Conservation (phyloP, 2,329 filamentous ascomycete species). For the Arthrobotrys entomopaga region DNA sequence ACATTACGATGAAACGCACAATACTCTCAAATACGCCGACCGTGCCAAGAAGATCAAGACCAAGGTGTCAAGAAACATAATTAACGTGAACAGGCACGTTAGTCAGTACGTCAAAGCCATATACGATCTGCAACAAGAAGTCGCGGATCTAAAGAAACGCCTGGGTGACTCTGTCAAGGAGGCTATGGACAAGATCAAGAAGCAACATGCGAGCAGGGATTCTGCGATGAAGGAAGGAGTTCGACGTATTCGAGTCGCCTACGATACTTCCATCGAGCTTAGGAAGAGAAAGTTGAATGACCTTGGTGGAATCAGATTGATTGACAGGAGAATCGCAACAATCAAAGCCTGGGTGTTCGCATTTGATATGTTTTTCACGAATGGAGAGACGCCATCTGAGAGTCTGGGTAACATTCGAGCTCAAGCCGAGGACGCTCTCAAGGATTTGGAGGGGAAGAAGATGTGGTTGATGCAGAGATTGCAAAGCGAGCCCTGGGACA, state of each 20-base stretch:
- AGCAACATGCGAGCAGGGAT: conserved; percentile 87
- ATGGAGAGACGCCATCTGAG: conserved; percentile 71
- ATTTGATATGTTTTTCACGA: conserved; percentile 80
- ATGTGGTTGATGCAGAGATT: conserved; percentile 90
- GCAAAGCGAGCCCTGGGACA: conserved; percentile 84
- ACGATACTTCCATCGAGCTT: conserved; percentile 80
- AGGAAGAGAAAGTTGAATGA: conserved; percentile 79
- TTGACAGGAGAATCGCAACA: conserved; percentile 84
- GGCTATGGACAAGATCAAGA: conserved; percentile 88
- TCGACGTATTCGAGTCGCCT: conserved; percentile 80
- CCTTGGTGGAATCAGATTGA: conserved; percentile 82
- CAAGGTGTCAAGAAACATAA: conserved; percentile 98
- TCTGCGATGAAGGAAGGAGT: conserved; percentile 79
- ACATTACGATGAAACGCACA: conserved; percentile 98
- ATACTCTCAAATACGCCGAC: conserved; percentile 96
- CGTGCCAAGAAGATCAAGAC: conserved; percentile 99
- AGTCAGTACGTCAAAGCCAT: conserved; percentile 99
- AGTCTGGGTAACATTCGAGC: conserved; percentile 81
- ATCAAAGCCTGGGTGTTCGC: conserved; percentile 93
- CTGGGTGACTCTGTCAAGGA: conserved; percentile 86
- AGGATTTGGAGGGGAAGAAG: conserved; percentile 88
- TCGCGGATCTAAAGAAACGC: conserved; percentile 92
- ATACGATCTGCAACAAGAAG: conserved; percentile 95
- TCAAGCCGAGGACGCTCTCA: conserved; percentile 85
- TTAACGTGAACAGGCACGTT: conserved; percentile 98